These are phyloP conservation scores for Chaetomium tenue DNA, from an alignment of 495 filamentous ascomycete genomes.

Conservation along the genomic window DNA sequence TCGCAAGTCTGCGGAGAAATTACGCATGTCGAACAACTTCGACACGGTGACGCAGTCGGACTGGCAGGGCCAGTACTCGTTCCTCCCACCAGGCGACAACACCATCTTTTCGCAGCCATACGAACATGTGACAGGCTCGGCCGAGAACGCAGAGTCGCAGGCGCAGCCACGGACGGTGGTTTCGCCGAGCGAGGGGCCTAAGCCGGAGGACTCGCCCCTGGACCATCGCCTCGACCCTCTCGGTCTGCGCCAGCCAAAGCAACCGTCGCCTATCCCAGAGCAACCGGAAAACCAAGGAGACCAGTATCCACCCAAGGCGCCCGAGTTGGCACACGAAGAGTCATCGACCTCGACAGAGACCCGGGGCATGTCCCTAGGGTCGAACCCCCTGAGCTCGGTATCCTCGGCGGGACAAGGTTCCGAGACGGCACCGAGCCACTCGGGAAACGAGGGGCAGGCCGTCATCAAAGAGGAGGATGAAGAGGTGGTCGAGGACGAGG, in stretches of 20 bases:
- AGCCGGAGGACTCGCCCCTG: conserved; percentile 39
- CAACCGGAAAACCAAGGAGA: conserved; percentile 40
- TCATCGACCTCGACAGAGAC: conserved; percentile 44
- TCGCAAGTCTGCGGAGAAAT: conserved; percentile 49
- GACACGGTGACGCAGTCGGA: conserved; percentile 57
- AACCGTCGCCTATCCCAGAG: conserved; percentile 41
- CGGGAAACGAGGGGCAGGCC: conserved; percentile 45
- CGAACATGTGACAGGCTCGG: conserved; percentile 46
- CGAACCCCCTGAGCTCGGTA: conserved; percentile 43
- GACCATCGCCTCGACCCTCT: conserved; percentile 47
- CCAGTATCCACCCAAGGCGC: conserved; percentile 44
- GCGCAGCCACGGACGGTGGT: conserved; percentile 45
- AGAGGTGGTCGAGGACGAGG: conserved; percentile 52
- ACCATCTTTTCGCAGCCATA: conserved; percentile 50
- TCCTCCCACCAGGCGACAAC: conserved; percentile 52
- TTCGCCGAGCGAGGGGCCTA: conserved; percentile 38
- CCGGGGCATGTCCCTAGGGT: conserved; percentile 42
- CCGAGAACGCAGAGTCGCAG: conserved; percentile 43
- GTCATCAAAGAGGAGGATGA: conserved; percentile 55
- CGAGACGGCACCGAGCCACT: conserved; percentile 33
- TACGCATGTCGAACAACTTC: conserved; percentile 61
- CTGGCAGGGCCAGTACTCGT: conserved; percentile 59
- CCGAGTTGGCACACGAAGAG: conserved; percentile 45
- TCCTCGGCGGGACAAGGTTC: conserved; percentile 42
- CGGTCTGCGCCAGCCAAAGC: conserved; percentile 47